These are phyloP conservation scores for Macrophomina phaseolina DNA, from an alignment of 2,329 filamentous ascomycete genomes.

Conservation along the genomic window DNA sequence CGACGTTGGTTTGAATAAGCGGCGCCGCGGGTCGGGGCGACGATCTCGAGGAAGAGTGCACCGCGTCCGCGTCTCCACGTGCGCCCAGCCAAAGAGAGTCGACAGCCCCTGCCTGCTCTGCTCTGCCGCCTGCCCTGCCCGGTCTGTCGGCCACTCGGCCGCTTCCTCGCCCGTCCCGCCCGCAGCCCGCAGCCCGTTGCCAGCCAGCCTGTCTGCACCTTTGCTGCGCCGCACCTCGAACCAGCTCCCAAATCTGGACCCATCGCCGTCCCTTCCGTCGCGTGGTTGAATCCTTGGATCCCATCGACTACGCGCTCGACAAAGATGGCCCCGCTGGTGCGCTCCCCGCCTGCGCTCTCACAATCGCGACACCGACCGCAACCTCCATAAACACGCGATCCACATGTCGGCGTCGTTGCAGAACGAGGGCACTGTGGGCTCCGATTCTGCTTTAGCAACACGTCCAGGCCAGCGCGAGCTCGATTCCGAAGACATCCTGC, in stretches of 20 bases:
- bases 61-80: not conserved
- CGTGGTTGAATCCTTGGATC: not conserved
- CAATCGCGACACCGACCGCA: not conserved
- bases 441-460: not conserved
- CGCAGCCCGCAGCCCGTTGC: not conserved
- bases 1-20: slow-evolving; percentile 17
- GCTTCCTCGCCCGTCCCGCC: not conserved
- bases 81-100: not conserved
- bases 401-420: not conserved
- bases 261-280: not conserved
- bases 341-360: not conserved
- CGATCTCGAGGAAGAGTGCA: not conserved
- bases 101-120: not conserved
- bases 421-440: not conserved
- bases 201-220: not conserved
- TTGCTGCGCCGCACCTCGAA: not conserved
- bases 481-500: not conserved
- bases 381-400: not conserved
- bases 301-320: not conserved
- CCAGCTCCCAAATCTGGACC: not conserved
- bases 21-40: slow-evolving; percentile 14
- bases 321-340: not conserved
- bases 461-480: not conserved
- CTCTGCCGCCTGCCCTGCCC: no score
- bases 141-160: not conserved